These are phyloP conservation scores for Pichia scutulata DNA, from an alignment of 805 yeast species.

Conservation along the genomic window DNA sequence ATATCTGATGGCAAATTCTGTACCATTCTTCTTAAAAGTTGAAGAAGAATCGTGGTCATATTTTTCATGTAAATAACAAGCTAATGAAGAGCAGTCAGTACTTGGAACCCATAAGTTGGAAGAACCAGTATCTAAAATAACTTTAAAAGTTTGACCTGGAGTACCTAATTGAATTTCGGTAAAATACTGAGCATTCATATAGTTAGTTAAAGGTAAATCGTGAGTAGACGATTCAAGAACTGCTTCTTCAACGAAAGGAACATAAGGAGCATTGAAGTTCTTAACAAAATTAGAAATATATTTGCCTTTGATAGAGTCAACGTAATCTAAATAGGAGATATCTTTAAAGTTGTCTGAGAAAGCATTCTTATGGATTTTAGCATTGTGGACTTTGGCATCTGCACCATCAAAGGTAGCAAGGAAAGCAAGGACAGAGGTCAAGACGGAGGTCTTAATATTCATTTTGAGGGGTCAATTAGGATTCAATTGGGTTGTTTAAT, in stretches of 20 bases:
- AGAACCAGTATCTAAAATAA: conserved; percentile 92
- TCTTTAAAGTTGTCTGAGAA: conserved; percentile 40
- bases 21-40: conserved; percentile 79
- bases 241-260: conserved; percentile 33
- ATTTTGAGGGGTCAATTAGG: neutral
- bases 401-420: conserved; percentile 9
- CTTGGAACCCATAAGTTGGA: conserved; percentile 97
- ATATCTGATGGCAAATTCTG: conserved; percentile 77
- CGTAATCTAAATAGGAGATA: conserved; percentile 38
- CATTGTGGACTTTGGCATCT: conserved; percentile 41
- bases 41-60: conserved; percentile 81
- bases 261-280: conserved; percentile 25
- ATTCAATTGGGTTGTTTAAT: neutral
- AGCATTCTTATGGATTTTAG: conserved; percentile 41
- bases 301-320: conserved; percentile 40
- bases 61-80: conserved; percentile 90
- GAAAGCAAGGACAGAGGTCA: conserved; percentile 29
- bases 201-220: conserved; percentile 83
- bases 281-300: conserved; percentile 28
- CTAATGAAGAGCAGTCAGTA: conserved; percentile 80
- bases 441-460: conserved; percentile 21
- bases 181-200: conserved; percentile 92
- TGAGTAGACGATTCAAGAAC: conserved; percentile 36
- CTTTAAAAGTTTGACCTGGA: conserved; percentile 91
- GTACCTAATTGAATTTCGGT: conserved; percentile 89